These are phyloP conservation scores for Cutaneotrichosporon spelunceum DNA, from an alignment of 1,284 basidiomycete genomes.

Conservation along the genomic window DNA sequence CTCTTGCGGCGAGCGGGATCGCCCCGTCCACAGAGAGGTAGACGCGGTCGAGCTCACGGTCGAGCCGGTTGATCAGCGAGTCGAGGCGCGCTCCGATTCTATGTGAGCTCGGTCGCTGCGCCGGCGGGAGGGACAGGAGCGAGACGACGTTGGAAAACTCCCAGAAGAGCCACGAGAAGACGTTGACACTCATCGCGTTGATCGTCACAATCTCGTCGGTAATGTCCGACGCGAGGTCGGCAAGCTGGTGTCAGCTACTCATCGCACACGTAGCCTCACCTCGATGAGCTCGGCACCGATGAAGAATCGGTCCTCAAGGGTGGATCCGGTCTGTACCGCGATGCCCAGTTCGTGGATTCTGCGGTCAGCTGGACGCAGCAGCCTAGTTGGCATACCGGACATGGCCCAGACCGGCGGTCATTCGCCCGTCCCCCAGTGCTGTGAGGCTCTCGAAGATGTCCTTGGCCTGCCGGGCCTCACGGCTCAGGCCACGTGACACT, in stretches of 20 bases:
- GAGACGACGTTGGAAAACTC: slow-evolving; percentile 41
- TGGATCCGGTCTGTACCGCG: slow-evolving; percentile 37
- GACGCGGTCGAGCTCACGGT: slow-evolving; percentile 32
- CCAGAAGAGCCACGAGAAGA: slow-evolving; percentile 47
- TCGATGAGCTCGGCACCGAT: slow-evolving; percentile 37
- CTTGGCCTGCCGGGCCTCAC: slow-evolving; percentile 37
- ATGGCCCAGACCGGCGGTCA: slow-evolving; percentile 37
- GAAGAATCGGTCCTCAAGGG: slow-evolving; percentile 36
- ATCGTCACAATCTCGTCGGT: slow-evolving; percentile 41
- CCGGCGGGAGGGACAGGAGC: slow-evolving; percentile 28
- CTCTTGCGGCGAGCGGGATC: slow-evolving; percentile 3
- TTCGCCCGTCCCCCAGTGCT: slow-evolving; percentile 35
- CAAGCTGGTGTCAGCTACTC: slow-evolving; percentile 33
- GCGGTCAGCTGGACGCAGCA: slow-evolving; percentile 11
- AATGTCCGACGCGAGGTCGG: slow-evolving; percentile 39
- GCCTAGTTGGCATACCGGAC: slow-evolving; percentile 33
- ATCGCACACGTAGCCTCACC: slow-evolving; percentile 27
- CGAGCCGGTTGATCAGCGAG: slow-evolving; percentile 35
- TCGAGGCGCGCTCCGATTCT: slow-evolving; percentile 33
- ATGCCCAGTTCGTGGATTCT: slow-evolving; percentile 46
- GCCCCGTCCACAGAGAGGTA: slow-evolving; percentile 16
- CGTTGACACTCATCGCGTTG: slow-evolving; percentile 42
- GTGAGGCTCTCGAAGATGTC: slow-evolving; percentile 46
- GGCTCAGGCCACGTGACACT: slow-evolving; percentile 35
- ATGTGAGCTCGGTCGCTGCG: neutral